Base-by-base conservation (phyloP, 2,329 filamentous ascomycete species). In the Cladosporium oxysporum region DNA sequence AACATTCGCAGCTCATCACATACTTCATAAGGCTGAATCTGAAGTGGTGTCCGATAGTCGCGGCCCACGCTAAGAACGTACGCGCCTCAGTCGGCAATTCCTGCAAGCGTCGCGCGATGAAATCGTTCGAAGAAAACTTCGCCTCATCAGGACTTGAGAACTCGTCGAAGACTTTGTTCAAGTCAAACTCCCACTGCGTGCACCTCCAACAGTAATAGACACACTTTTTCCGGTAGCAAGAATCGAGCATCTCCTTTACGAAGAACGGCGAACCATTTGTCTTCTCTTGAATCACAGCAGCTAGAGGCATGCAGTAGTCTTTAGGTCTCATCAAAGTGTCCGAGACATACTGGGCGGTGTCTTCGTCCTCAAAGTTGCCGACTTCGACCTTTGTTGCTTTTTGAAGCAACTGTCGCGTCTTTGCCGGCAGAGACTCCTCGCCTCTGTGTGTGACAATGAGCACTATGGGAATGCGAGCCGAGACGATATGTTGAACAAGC, bases 171-270 rank as follows among this genome's bases (percentile, higher is more conserved):
- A 97, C 87, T 69, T 86, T 88, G 77, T 97, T 93, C 12, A 97
- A 80, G 73, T 96, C 90, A 75, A 90, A 97, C 53, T 90, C 85
- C 94, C 94, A 98, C 55, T 86, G 84, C 57, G 88, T 91, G 69
- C 90, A 87, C 71, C 88, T 88, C 83, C 95, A 97, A 68, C 93
- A 92, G 77, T 96, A 97, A 86, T 89, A 96, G 59, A 97, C 90
- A 76, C 91, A 96, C 70, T 90, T 90, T 74, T 92, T 95, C 49
- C 91, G 88, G 76, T 96, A 89, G 75, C 92, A 96, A 3, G 90
- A 90, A 73, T 91, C 91, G 5, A 97, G 85, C 85, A 97, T 96
- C 78, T 97, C 92, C 64, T 92, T 86, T 76, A 97, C 91, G 73
- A 95, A 96, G 73, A 97, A 97, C 0, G 93, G 90, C 68, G 96